Evolutionary conservation across 1,139 yeast genomes (phyloP), one percentile per base, ranked within the genome.

Genomic region (Saccharomyces uvarum): DNA sequence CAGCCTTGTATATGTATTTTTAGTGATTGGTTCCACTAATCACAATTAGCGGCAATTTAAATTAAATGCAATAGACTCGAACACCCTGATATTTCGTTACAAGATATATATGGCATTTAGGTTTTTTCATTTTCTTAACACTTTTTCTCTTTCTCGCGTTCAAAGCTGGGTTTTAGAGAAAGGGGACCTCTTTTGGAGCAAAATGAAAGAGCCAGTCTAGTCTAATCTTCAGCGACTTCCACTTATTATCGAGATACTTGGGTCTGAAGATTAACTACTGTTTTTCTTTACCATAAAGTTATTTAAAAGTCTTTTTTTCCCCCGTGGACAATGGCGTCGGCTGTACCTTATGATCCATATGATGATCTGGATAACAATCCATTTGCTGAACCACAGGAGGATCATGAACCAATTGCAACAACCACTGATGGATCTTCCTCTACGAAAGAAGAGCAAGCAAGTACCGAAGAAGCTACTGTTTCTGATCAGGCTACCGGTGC

Each of bases 291-390:
- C 13, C 11, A n/a, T 5, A 38, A 2, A 9, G 13, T 38, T 16
- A 9, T 5, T 38, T 9, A 8, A 38, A 8, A 16, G 26, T 24
- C n/a, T 9, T 38, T 11, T 9, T 5, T 16, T 9, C 4, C 19
- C 21, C 16, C 3, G 4, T 16, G 21, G 19, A 16, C 14, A 2
- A 62, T 63, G 65, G 47, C 63, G 6, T 60, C 63, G 42, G 56
- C 58, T 11, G 74, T 79, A 41, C 81, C 86, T 3, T 83, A 81
- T 61, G 83, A 81, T 59, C 85, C 86, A 8, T 63, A 62, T 32
- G 63, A 63, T 29, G 63, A 60, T 46, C 48, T 56, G 51, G 64
- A 61, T 53, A 57, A 63, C 51, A 63, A 60, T 47, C 64, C 66
- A 2, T 65, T 65, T 56, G 61, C 64, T 19, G 64, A 63, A 19